phyloP scores from a whole-genome alignment of 371 early-diverging fungal species.

The Zopfochytrium polystomum region DNA sequence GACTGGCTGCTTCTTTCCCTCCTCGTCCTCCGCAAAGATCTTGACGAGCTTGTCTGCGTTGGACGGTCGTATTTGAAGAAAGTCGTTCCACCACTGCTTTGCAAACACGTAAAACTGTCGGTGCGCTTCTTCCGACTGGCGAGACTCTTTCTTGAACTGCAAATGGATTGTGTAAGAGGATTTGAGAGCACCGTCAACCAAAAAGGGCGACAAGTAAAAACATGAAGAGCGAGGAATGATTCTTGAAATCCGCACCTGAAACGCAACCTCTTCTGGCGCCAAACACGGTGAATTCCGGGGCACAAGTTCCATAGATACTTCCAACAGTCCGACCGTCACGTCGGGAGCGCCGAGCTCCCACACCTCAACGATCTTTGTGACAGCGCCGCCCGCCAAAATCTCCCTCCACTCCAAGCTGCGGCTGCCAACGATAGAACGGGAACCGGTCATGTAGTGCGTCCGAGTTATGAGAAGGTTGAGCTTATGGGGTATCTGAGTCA shows the following conservation, averaged over 20 bases:
- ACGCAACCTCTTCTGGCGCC: conserved; percentile 19
- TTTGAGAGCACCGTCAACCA: neutral
- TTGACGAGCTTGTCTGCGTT: conserved; percentile 37
- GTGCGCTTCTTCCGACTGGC: conserved; percentile 19
- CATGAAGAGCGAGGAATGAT: too few relatives aligned
- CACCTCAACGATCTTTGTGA: conserved; percentile 19
- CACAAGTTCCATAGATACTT: conserved; percentile 23
- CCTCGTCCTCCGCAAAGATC: conserved; percentile 36
- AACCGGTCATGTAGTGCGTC: conserved; percentile 20
- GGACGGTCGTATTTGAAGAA: conserved; percentile 30
- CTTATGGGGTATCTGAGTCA: conserved; percentile 14
- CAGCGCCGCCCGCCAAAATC: conserved; percentile 8
- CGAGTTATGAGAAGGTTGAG: conserved; percentile 30
- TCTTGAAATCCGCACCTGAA: conserved; percentile 20
- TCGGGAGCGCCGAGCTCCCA: conserved; percentile 28
- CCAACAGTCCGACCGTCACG: conserved; percentile 25
- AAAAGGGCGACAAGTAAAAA: neutral
- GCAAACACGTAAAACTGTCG: conserved; percentile 29
- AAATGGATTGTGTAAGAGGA: neutral
- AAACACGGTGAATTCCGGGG: conserved; percentile 11
- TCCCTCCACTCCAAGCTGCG: conserved; percentile 21
- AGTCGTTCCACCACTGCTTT: conserved; percentile 47
- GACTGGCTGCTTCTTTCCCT: conserved; percentile 27
- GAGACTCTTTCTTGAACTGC: conserved; percentile 26
- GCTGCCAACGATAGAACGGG: conserved; percentile 18